Base-by-base conservation (phyloP, 2,329 filamentous ascomycete species). In the Fusarium protoensiforme region DNA sequence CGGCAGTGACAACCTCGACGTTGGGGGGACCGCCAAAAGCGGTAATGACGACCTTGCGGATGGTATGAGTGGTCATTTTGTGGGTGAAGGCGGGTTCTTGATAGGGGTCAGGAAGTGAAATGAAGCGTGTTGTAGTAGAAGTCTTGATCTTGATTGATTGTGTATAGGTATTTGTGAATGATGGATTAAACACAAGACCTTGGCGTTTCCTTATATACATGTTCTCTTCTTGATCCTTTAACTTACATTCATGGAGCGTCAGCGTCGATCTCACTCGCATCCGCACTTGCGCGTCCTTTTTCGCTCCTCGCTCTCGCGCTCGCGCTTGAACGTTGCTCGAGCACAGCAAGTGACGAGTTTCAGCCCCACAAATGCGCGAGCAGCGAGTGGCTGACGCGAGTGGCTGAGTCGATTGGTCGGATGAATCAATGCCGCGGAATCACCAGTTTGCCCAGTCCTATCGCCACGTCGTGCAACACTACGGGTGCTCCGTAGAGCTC, bases 21-120 rank as follows among this genome's bases (percentile, higher is more conserved):
- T 80, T 80, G 43, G 83, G 81, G 18, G 82, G 75, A 35, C 84
- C 82, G 57, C 86, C 85, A 62, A 83, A 82, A 39, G 79, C 78
- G 36, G 85, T 77, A 69, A 87, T 84, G 64, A 86, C 73, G 20
- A 83, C 85, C 71, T 86, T 87, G 78, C 85, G 85, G 58, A 85
- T 82, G 6, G 80, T 76, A 39, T 77, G 73, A 56, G 74, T 77
- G 16, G 75, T 57, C 76, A 78, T 78, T 43, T 31, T 64, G 35
- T 46, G 22, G 14, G 24, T 29, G 43, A 29, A 27, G 24, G 46
- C 29, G 46, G 24, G 46, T 29, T 27, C 46, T 51, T 51, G 24
- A 16, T 27, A 51, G 46, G 46, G 46, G 46, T 51, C 27, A 27
- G 24, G 24, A 51, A 51, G 41, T 46, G 22, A 46, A 22, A 46